These are phyloP conservation scores for Solanum tacnaense DNA, from an alignment of 257 asterid genomes.

Conservation along the genomic window DNA sequence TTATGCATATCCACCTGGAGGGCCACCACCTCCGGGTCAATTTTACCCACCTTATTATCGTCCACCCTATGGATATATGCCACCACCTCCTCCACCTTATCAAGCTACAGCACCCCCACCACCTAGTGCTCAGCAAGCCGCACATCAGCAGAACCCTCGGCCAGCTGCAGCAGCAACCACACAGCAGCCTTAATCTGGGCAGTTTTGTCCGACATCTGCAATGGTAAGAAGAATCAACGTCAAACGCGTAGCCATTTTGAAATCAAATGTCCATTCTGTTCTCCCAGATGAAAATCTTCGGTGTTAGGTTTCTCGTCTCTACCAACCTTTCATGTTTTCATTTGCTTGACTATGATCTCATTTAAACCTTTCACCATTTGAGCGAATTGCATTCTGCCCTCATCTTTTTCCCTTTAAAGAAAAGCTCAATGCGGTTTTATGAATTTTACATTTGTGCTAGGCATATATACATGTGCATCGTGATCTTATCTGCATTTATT, in stretches of 20 bases:
- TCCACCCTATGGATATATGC: slow-evolving; percentile 61
- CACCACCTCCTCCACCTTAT: slow-evolving; percentile 27
- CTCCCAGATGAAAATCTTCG: not conserved
- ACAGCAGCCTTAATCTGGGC: not conserved
- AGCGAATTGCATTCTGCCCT: not conserved
- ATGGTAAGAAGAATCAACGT: not conserved
- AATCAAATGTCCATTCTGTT: not conserved
- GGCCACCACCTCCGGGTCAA: slow-evolving; percentile 56
- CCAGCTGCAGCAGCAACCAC: not conserved
- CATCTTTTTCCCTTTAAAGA: not conserved
- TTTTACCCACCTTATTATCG: slow-evolving; percentile 48
- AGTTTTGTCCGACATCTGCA: not conserved
- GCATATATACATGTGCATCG: not conserved
- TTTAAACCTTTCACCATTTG: not conserved
- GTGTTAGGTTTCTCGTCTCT: not conserved
- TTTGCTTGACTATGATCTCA: not conserved
- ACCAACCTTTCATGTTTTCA: not conserved
- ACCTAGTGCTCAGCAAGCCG: not conserved
- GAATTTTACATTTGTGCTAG: not conserved
- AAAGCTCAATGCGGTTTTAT: not conserved
- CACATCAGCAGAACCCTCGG: not conserved
- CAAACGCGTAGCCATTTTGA: not conserved
- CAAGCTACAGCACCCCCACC: slow-evolving; percentile 35
- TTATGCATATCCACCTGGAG: slow-evolving; percentile 41
- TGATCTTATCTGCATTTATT: not conserved